Conservation (phyloP, 2,329 filamentous ascomycete genomes). For the Aspergillus sergii region DNA sequence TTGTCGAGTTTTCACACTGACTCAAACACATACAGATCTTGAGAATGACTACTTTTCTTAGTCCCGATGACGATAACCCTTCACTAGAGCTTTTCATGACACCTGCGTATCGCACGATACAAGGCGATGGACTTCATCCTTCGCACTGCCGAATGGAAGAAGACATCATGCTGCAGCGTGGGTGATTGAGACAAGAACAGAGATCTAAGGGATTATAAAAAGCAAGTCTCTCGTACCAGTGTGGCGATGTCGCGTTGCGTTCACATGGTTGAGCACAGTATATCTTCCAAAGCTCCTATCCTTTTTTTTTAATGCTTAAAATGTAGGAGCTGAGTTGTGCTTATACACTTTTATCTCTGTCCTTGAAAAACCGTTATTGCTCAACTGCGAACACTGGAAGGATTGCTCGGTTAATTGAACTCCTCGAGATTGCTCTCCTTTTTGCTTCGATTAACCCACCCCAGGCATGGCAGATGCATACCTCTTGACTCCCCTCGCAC, state of each 20-base stretch:
- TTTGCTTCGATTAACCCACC: neutral
- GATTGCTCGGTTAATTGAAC: neutral
- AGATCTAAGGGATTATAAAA: constrained; percentile 47
- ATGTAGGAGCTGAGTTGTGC: neutral
- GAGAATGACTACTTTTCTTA: constrained; percentile 17
- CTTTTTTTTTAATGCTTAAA: neutral
- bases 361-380: neutral
- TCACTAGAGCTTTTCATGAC: constrained; percentile 45
- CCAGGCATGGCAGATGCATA: neutral
- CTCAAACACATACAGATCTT: neutral
- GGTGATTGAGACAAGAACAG: constrained; percentile 51
- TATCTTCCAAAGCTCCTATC: neutral
- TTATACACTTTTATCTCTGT: neutral
- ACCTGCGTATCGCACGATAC: constrained; percentile 23
- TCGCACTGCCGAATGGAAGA: constrained; percentile 39
- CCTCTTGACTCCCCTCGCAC: too few species aligned
- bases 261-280: neutral
- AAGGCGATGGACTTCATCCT: constrained; percentile 42
- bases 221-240: constrained; percentile 4
- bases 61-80: constrained; percentile 46
- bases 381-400: neutral
- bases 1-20: neutral
- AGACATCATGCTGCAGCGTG: constrained; percentile 32
- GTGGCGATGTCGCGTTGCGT: neutral
- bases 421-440: neutral